Base-by-base conservation (phyloP, 805 yeast species). In the Torulaspora microellipsoides region DNA sequence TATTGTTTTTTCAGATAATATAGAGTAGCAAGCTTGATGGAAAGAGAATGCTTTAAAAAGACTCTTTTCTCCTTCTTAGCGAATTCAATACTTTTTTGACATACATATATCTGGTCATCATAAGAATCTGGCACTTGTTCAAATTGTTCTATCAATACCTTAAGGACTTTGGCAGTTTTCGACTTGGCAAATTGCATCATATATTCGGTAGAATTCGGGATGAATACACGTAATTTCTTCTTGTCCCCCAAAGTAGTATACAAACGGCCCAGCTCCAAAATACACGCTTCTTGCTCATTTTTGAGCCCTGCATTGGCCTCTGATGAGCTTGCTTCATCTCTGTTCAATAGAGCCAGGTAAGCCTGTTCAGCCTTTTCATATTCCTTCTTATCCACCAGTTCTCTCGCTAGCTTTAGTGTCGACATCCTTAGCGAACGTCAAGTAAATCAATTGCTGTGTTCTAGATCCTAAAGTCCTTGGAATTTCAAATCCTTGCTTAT, bases 131-230 rank as follows among this genome's bases (percentile, higher is more conserved):
- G 83, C 52, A 81, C 76, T 17, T 62, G 60, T 47, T 86, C 90
- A 56, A 86, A 79, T 49, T 78, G 70, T 58, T 91, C 98, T 55
- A 93, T 81, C 59, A 93, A 72, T 32, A 79, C 74, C 56, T 83
- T 83, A 53, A 91, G 82, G 43, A 91, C 85, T 64, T 91, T 93
- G 15, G 98, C 95, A 8, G 95, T 85, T 66, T 93, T 93, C 12
- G 96, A 85, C 68, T 93, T 93, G 36, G 98, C 96, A 58, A 86
- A 80, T 28, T 77, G 76, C 42, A 82, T 78, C 72, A 89, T 81
- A n/a, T 81, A 77, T 8, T 67, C 69, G 54, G 93, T 77, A 0
- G 95, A 81, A 32, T 78, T 73, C 10, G 79, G 72, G 31, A 93
- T 78, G 56, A 93, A 77, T 31, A 67, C 69, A 13, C 73, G 69